Conservation (phyloP, 768 basidiomycete species). For the Leccinum rimulosum region DNA sequence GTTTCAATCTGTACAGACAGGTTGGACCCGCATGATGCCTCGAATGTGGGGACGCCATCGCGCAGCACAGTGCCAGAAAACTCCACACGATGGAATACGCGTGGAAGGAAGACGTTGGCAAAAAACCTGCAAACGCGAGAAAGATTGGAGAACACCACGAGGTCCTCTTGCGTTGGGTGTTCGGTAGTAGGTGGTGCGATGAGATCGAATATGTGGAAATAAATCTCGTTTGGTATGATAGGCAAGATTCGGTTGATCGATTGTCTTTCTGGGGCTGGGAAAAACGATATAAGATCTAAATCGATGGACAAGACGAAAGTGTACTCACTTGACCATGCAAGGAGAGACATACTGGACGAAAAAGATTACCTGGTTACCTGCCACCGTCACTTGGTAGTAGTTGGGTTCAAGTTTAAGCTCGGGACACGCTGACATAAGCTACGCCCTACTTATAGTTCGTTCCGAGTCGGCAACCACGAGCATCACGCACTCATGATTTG, state of each 20-base stretch:
- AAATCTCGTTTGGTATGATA: constrained; percentile 45
- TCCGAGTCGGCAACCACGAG: too few relatives aligned
- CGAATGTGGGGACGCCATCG: not conserved
- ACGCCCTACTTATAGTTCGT: too few relatives aligned
- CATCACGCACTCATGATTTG: too few relatives aligned
- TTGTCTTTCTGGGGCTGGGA: constrained; percentile 22
- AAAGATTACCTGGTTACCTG: too few relatives aligned
- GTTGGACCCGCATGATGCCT: not conserved
- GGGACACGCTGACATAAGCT: too few relatives aligned
- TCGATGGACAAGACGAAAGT: too few relatives aligned
- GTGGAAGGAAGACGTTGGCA: constrained; percentile 36
- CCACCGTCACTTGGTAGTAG: too few relatives aligned
- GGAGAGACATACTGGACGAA: too few relatives aligned
- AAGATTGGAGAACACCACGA: constrained; percentile 23
- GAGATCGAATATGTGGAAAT: constrained; percentile 15
- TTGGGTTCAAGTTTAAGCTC: too few relatives aligned
- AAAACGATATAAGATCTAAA: not conserved
- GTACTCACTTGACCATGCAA: too few relatives aligned
- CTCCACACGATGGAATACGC: constrained; percentile 37
- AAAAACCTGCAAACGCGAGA: constrained; percentile 45
- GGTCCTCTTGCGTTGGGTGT: constrained; percentile 10
- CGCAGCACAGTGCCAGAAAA: constrained; percentile 17
- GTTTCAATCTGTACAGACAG: not conserved
- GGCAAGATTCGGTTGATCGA: constrained; percentile 12
- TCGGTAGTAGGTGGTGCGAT: constrained; percentile 22